These are phyloP conservation scores for Solanum phureja DNA, from an alignment of 257 asterid species.

Conservation along the genomic window DNA sequence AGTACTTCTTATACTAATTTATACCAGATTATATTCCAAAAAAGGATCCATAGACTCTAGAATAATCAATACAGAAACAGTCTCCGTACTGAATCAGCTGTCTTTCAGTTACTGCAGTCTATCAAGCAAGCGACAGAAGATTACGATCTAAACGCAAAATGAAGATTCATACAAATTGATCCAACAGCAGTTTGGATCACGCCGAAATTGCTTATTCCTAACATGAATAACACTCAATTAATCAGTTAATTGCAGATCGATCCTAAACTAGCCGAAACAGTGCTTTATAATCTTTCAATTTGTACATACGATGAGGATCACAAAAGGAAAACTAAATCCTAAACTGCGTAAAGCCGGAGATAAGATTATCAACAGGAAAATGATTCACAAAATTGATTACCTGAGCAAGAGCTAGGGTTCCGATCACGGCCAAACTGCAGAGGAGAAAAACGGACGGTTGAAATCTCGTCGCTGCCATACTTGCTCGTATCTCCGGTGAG, in stretches of 20 bases:
- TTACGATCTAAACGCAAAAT: background rate
- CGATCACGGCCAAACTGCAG: conserved; percentile 20
- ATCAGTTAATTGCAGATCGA: background rate
- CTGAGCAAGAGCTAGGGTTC: conserved; percentile 31
- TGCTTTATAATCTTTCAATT: background rate
- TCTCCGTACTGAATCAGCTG: background rate
- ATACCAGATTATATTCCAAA: background rate
- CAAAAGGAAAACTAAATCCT: background rate
- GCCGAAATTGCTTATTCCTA: background rate
- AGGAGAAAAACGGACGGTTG: conserved; percentile 7
- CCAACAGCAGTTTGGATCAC: background rate
- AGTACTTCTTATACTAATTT: background rate
- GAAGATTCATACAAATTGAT: background rate
- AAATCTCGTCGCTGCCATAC: conserved; percentile 23
- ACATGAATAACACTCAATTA: background rate
- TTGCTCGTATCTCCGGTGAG: background rate
- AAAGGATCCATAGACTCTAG: background rate
- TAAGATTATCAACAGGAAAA: background rate
- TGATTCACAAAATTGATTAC: conserved; percentile 7
- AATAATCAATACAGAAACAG: background rate
- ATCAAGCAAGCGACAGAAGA: background rate
- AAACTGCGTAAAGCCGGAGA: background rate
- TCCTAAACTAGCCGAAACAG: background rate
- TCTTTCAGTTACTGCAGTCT: background rate
- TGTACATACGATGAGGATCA: background rate